Conservation (phyloP, 768 basidiomycete genomes). For the Leccinellum rugosiceps region DNA sequence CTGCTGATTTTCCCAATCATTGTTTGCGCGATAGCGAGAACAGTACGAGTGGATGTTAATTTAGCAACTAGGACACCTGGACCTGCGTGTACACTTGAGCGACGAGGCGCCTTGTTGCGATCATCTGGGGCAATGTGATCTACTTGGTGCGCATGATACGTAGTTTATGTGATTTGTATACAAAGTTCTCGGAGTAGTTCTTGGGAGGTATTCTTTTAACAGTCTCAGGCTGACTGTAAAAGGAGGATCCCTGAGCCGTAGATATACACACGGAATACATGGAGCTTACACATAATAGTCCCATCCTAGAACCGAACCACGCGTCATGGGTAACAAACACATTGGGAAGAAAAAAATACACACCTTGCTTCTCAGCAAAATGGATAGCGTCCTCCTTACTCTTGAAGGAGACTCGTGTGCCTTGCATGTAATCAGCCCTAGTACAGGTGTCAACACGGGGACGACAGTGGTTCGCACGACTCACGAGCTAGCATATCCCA, state of each 20-base stretch:
- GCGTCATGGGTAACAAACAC: conserved; percentile 1
- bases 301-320: conserved; percentile 60
- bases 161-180: conserved; percentile 76
- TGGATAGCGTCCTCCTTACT: conserved; percentile 89
- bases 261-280: conserved; percentile 1
- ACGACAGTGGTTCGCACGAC: conserved; percentile 29
- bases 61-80: not conserved
- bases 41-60: not conserved
- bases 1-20: not conserved
- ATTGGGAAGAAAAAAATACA: conserved; percentile 8
- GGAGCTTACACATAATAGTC: conserved; percentile 80
- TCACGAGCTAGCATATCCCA: conserved; percentile 96
- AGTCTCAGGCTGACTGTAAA: conserved; percentile 51
- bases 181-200: conserved; percentile 89
- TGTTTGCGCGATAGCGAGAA: not conserved
- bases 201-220: conserved; percentile 76
- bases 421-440: conserved; percentile 96
- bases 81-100: too few relatives aligned
- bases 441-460: not conserved
- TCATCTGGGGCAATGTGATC: conserved; percentile 21
- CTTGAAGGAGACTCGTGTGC: conserved; percentile 77
- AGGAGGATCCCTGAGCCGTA: conserved; percentile 1
- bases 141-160: conserved; percentile 92
- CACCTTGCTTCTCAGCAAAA: conserved; percentile 97
- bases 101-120: not conserved